Evolutionary conservation across 805 yeast genomes (phyloP).

Genomic region (Metschnikowia cubensis): DNA sequence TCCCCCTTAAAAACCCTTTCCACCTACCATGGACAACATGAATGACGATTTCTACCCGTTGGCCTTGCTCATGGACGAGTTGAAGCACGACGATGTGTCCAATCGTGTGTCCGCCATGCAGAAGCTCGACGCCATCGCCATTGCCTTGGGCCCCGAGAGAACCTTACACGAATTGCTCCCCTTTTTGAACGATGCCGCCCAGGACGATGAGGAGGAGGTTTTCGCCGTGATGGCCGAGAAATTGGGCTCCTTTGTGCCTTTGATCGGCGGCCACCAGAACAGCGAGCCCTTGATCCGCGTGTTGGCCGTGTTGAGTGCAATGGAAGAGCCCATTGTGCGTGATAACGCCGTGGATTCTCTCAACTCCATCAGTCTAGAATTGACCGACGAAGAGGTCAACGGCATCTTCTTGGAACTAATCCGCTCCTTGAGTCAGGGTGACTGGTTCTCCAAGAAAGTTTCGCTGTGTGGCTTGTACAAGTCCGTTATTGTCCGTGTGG

Average conservation of each 20-base stretch:
- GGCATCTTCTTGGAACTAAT: constrained; percentile 71
- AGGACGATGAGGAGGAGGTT: constrained; percentile 98
- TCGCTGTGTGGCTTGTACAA: constrained; percentile 89
- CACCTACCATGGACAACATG: constrained; percentile 16
- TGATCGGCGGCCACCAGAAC: constrained; percentile 71
- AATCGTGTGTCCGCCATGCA: constrained; percentile 94
- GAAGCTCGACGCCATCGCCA: constrained; percentile 87
- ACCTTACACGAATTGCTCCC: constrained; percentile 87
- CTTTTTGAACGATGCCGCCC: constrained; percentile 81
- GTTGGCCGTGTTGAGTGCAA: constrained; percentile 78
- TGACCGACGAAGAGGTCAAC: constrained; percentile 60
- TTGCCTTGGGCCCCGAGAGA: constrained; percentile 92
- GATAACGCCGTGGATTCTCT: constrained; percentile 90
- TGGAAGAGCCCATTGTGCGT: constrained; percentile 95
- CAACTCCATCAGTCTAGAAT: constrained; percentile 60
- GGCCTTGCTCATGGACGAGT: constrained; percentile 94
- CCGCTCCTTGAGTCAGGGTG: constrained; percentile 74
- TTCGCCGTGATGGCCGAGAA: constrained; percentile 90
- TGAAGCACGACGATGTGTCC: constrained; percentile 93
- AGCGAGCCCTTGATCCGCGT: constrained; percentile 55
- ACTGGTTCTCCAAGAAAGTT: constrained; percentile 91
- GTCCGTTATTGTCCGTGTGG: constrained; percentile 58
- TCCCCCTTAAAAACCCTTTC: neutral
- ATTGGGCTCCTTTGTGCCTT: constrained; percentile 81
- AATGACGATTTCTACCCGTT: constrained; percentile 80